phyloP scores from a whole-genome alignment of 768 basidiomycete species.

The Amanita brunnescens region DNA sequence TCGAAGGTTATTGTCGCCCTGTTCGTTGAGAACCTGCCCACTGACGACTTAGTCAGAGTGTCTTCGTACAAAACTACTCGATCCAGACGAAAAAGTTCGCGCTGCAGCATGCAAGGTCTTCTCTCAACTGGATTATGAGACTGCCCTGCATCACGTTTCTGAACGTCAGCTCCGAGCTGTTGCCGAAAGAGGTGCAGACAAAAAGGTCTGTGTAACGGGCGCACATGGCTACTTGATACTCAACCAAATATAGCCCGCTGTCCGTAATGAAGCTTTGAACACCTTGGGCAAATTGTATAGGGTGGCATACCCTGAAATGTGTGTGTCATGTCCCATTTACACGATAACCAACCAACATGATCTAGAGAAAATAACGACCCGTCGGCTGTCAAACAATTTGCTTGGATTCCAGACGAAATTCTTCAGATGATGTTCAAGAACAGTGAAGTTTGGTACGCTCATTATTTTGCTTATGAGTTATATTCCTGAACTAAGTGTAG shows the following conservation, averaged over 20 bases:
- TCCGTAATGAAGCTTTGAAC: constrained; percentile 69
- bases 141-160: constrained; percentile 73
- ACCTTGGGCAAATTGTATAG: constrained; percentile 72
- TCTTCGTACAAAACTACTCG: constrained; percentile 57
- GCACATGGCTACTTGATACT: background rate
- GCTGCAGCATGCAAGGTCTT: constrained; percentile 78
- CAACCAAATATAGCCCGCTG: constrained; percentile 36
- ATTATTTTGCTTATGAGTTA: background rate
- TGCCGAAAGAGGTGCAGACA: constrained; percentile 71
- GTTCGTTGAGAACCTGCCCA: background rate
- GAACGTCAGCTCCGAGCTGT: constrained; percentile 52
- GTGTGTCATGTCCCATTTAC: constrained; percentile 19
- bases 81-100: constrained; percentile 89
- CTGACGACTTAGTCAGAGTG: constrained; percentile 31
- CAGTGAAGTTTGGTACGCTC: constrained; percentile 48
- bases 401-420: constrained; percentile 84
- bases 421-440: constrained; percentile 45
- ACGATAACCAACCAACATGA: constrained; percentile 1
- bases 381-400: constrained; percentile 69
- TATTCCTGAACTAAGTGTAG: constrained; percentile 22
- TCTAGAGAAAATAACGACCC: constrained; percentile 72
- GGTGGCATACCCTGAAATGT: constrained; percentile 88
- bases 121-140: constrained; percentile 84
- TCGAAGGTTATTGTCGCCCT: constrained; percentile 58
- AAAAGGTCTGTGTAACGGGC: constrained; percentile 49